A percentile compares a stretch with the other conserved stretches of the same genome.
phyloP scores from a whole-genome alignment of 192 early-diverging fungal species.

The Gonapodya sp. region DNA sequence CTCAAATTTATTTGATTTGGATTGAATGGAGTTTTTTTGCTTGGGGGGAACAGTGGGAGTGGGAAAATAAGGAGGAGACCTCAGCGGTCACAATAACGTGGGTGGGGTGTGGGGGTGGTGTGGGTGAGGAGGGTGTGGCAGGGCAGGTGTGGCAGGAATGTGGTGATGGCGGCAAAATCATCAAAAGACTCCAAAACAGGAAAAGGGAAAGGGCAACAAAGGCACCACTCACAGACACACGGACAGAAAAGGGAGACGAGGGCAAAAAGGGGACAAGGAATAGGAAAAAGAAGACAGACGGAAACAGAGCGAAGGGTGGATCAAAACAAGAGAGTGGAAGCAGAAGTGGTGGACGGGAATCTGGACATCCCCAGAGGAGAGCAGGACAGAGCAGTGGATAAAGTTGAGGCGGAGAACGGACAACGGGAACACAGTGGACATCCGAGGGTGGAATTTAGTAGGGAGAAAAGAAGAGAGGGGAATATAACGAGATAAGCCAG shows the following conservation, averaged over 20 bases:
- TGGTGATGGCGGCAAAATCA: too few relatives aligned
- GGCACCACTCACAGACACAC: background rate
- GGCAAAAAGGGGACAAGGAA: background rate
- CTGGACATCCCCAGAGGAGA: too few relatives aligned
- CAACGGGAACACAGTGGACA: too few relatives aligned
- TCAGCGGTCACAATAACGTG: too few relatives aligned
- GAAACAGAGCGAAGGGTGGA: background rate
- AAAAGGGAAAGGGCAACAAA: background rate
- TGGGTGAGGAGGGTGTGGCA: too few relatives aligned
- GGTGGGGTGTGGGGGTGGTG: too few relatives aligned
- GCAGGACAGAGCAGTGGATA: background rate
- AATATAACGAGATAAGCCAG: background rate
- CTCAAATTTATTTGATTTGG: too few relatives aligned
- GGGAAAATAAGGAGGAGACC: too few relatives aligned
- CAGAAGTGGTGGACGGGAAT: background rate
- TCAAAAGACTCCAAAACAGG: background rate
- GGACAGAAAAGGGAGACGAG: background rate
- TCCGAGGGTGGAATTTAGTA: too few relatives aligned
- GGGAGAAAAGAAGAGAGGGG: background rate
- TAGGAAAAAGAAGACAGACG: background rate
- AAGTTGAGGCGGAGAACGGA: background rate
- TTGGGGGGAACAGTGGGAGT: too few relatives aligned
- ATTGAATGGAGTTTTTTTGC: too few relatives aligned
- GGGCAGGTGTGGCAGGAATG: too few relatives aligned
- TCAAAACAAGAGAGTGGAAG: background rate